Evolutionary conservation across 2,329 filamentous ascomycete genomes (phyloP), one percentile per base, ranked within the genome.

Genomic region (Rhinocladiella similis): DNA sequence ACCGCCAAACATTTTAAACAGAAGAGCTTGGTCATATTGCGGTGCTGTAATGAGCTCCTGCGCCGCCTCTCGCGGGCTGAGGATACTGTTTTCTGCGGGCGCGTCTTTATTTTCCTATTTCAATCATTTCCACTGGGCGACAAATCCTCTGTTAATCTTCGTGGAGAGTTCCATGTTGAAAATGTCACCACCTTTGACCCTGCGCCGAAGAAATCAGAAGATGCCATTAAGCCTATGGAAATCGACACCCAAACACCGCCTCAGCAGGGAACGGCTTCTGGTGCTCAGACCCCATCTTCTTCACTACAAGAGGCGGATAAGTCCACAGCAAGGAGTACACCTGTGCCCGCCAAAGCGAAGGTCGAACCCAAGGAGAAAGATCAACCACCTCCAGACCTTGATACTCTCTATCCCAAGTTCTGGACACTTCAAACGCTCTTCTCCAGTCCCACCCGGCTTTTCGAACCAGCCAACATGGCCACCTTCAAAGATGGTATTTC

Each of bases 31-130:
- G 86, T 96, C 55, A 94, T 97, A 63, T 77, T 99, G n/a, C 83
- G 94, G 67, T 89, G 89, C 58, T 99, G 94, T 75, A 99, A 97
- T 72, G 94, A 97, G 74, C 80, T 99, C 14, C 79, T 99, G n/a
- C 86, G 93, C 35, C 84, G 94, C 45, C 80, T 99, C 2, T 97
- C 94, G n/a, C 85, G 94, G 54, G 93, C 94, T 3, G 92, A 97
- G 71, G 94, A 99, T 72, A 95, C 94, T 0, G 91, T 95, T 0
- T 99, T 99, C 70, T 99, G 94, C 68, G 94, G 94, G 14, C 84
- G 94, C 38, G 94, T 99, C 22, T 97, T 97, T 73, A 97, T 99
- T 62, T 99, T 97, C 73, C 84, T 99, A 69, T 99, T 97, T 73
- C 94, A 99, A 72, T 96, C 91, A 71, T 97, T 99, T 68, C 94